Evolutionary conservation across 768 basidiomycete genomes (phyloP), one percentile per base, ranked within the genome.

Genomic region (Pleurotus cornucopiae): DNA sequence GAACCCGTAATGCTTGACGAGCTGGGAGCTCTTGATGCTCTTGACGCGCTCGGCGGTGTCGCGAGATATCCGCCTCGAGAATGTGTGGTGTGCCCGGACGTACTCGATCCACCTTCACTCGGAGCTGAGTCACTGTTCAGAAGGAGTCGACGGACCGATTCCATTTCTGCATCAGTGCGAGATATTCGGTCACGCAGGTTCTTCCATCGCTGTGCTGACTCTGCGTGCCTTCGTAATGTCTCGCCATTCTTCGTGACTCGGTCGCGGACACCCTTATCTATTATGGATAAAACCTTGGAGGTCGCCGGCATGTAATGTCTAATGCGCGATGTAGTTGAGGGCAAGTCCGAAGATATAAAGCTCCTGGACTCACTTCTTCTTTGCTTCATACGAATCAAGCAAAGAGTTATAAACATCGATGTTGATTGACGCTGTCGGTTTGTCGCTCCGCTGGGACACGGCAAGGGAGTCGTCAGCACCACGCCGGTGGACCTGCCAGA

Each of bases 241-340:
- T 98, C 96, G 1, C 96, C 96, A 60, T 98, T 98, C 81, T 94
- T 95, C 18, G 95, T 98, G 4, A 94, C 88, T 55, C 95, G 84
- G 60, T 97, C 94, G 56, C 84, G 83, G 25, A 98, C 89, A 21
- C 94, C 94, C 70, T 93, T 97, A 68, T 94, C 93, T 63, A 98
- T 89, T 63, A 97, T 94, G 21, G 89, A 84, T 21, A 98, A 79
- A 46, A 96, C 94, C 66, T 96, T 94, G 5, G 86, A 88, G 3
- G 91, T 91, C 38, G 94, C 93, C 1, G 96, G 97, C 73, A 93
- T 86, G 67, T 98, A 98, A 68, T 97, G 94, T 66, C 93, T 95
- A 63, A 11, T 11, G 11, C 46, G 34, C 51, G 48, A 51, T 37
- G 14, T 21, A 38, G 57, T 46, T 57, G 51, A 62, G 46, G 58